Conservation (phyloP, 352 stramenopile species). For the Thalassiosira mediterranea region DNA sequence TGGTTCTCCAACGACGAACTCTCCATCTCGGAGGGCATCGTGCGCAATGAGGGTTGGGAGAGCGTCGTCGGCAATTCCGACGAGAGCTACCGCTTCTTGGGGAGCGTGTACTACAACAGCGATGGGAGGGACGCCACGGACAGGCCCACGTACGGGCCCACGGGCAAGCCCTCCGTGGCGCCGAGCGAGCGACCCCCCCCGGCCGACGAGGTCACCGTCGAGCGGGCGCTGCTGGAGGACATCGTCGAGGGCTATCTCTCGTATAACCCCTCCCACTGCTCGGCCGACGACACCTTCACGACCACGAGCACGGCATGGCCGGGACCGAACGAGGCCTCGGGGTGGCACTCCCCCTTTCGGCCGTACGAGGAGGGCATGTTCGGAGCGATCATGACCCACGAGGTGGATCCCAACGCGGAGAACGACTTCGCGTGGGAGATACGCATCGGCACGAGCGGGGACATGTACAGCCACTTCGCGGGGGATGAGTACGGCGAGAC, state of each 20-base stretch:
- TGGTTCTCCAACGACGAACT: conserved; percentile 28
- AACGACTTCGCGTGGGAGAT: conserved; percentile 22
- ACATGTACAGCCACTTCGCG: conserved; percentile 15
- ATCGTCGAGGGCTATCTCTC: background rate
- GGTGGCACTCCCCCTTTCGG: background rate
- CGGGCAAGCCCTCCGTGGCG: background rate
- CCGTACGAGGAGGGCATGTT: conserved; percentile 14
- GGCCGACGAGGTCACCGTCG: too few species aligned
- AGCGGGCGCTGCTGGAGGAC: background rate
- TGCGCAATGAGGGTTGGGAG: background rate
- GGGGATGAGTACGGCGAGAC: conserved; percentile 9
- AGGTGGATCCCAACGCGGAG: too few species aligned
- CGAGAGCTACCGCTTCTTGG: conserved; percentile 4
- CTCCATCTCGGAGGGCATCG: conserved; percentile 20
- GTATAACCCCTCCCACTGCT: background rate
- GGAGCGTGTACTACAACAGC: background rate
- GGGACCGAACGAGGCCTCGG: background rate
- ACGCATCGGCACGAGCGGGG: conserved; percentile 15
- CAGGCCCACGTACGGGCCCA: background rate
- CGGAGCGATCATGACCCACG: conserved; percentile 7
- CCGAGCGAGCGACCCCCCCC: too few species aligned
- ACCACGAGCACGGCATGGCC: background rate
- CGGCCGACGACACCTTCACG: background rate
- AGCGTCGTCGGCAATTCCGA: background rate
- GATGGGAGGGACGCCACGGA: background rate